Percentiles rank a stretch among this genome's conserved stretches.
Evolutionary conservation across 495 filamentous ascomycete species (phyloP).

Genomic region (Aspergillus cavernicola): DNA sequence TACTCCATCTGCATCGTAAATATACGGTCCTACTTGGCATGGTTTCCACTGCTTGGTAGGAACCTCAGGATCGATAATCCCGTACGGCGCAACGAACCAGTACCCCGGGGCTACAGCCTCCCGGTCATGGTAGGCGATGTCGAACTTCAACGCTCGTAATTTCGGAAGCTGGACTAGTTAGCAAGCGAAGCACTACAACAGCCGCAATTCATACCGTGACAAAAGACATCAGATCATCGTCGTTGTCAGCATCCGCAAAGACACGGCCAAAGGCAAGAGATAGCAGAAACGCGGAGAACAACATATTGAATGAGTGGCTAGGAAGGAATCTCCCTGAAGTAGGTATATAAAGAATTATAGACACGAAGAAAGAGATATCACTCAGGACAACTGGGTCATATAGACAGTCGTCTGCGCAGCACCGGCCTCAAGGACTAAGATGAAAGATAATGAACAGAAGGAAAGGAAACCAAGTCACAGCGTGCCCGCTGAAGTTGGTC

Average conservation of each 20-base stretch:
- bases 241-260: conserved; percentile 26
- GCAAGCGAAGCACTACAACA: not conserved
- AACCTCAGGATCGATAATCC: conserved; percentile 28
- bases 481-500: not conserved
- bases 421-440: not conserved
- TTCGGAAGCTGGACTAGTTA: conserved; percentile 24
- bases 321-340: conserved; percentile 20
- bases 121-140: conserved; percentile 28
- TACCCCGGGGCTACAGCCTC: conserved; percentile 27
- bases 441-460: not conserved
- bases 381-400: conserved; percentile 3
- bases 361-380: conserved; percentile 9
- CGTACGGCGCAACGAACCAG: conserved; percentile 43
- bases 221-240: conserved; percentile 41
- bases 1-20: conserved; percentile 41
- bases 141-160: conserved; percentile 24
- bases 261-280: conserved; percentile 25
- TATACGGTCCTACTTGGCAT: conserved; percentile 43
- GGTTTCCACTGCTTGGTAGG: conserved; percentile 30
- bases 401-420: not conserved
- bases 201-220: conserved; percentile 26
- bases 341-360: conserved; percentile 1
- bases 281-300: conserved; percentile 27
- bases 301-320: conserved; percentile 33
- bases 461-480: not conserved